Evolutionary conservation across 257 asterid genomes (phyloP).

Genomic region (Nicotiana attenuata): DNA sequence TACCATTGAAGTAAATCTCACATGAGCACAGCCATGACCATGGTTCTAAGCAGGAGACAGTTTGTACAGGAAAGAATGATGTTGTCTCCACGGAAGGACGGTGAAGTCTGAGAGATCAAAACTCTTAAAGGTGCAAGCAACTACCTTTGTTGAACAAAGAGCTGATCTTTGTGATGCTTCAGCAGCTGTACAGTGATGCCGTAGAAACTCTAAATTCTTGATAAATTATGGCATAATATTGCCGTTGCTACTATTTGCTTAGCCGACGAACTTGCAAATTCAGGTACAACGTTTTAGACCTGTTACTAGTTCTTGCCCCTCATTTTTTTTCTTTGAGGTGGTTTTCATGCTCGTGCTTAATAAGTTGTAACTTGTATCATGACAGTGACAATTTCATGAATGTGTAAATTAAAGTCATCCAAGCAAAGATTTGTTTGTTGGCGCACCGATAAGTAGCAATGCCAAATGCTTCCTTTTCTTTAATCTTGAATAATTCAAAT

Average conservation of each 20-base stretch:
- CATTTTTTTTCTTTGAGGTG: not conserved
- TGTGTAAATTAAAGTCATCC: conserved; percentile 2
- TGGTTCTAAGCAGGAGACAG: not conserved
- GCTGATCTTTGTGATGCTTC: not conserved
- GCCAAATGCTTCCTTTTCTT: not conserved
- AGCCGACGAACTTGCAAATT: not conserved
- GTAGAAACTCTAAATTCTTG: not conserved
- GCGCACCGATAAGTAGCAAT: not conserved
- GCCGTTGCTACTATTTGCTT: not conserved
- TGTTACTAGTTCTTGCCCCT: not conserved
- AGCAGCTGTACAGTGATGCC: not conserved
- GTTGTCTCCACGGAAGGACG: not conserved
- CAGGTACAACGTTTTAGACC: not conserved
- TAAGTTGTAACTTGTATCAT: conserved; percentile 3
- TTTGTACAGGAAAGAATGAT: conserved; percentile 6
- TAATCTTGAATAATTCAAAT: not conserved
- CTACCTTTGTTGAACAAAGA: not conserved
- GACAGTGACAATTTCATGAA: not conserved
- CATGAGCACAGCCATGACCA: not conserved
- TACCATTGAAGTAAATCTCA: not conserved
- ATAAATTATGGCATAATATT: conserved; percentile 6
- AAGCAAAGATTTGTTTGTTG: not conserved
- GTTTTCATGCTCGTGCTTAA: not conserved
- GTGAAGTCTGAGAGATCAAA: not conserved
- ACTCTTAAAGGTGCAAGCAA: not conserved